phyloP scores from a whole-genome alignment of 1,284 basidiomycete species.

The Volvariella volvacea region DNA sequence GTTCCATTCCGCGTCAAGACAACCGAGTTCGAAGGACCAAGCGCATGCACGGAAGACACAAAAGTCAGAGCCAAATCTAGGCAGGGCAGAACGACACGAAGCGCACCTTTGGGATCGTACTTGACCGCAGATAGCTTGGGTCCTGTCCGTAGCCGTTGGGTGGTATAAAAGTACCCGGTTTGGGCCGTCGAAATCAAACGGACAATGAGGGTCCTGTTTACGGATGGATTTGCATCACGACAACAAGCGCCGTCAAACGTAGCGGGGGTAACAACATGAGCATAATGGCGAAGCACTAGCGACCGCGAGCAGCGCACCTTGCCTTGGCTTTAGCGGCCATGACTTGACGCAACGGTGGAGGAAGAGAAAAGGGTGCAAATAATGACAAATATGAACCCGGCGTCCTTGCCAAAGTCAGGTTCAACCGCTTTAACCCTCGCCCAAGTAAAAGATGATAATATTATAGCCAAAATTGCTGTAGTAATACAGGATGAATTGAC shows the following conservation, averaged over 20 bases:
- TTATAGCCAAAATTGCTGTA: background rate
- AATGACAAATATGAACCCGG: background rate
- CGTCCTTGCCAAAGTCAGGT: too few species aligned
- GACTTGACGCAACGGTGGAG: background rate
- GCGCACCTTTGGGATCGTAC: conserved; percentile 80
- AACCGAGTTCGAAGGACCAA: background rate
- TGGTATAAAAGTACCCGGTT: conserved; percentile 88
- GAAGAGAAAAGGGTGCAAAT: background rate
- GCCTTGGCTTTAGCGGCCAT: conserved; percentile 1
- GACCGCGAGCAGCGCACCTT: too few species aligned
- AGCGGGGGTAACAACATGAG: too few species aligned
- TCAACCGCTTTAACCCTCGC: too few species aligned
- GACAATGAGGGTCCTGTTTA: conserved; percentile 70
- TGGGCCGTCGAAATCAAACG: conserved; percentile 85
- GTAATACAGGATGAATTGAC: background rate
- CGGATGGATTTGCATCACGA: too few species aligned
- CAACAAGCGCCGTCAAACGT: too few species aligned
- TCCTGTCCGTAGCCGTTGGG: conserved; percentile 62
- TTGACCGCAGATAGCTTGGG: conserved; percentile 79
- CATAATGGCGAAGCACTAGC: too few species aligned
- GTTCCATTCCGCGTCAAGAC: background rate
- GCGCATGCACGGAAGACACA: background rate
- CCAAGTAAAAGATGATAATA: background rate
- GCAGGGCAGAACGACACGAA: conserved; percentile 1
- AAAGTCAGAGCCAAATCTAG: background rate